Conservation (phyloP, 768 basidiomycete genomes). For the Podaxis sp. region DNA sequence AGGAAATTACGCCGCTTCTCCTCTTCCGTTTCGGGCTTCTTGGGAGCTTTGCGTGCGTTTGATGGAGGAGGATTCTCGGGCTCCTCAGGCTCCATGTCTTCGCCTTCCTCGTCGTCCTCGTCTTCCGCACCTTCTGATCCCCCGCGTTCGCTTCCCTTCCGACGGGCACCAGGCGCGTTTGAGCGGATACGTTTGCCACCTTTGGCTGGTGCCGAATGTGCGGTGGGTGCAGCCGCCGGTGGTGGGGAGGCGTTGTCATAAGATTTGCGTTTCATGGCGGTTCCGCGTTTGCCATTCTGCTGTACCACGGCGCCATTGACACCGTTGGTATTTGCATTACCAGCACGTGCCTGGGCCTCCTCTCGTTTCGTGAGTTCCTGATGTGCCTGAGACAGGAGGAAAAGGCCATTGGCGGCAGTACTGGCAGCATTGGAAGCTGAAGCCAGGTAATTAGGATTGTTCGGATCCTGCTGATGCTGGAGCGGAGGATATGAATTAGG, state of each 20-base stretch:
- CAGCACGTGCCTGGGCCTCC: constrained; percentile 70
- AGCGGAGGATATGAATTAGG: constrained; percentile 39
- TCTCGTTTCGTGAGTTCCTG: constrained; percentile 97
- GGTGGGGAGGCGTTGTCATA: constrained; percentile 45
- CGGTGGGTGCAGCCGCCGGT: constrained; percentile 26
- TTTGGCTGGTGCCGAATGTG: constrained; percentile 24
- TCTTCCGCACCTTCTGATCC: constrained; percentile 36
- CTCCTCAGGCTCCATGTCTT: constrained; percentile 40
- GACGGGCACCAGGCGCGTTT: constrained; percentile 26
- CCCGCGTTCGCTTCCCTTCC: constrained; percentile 33
- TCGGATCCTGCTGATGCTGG: constrained; percentile 44
- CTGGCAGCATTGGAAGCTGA: constrained; percentile 59
- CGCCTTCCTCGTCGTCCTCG: constrained; percentile 39
- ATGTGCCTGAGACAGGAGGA: constrained; percentile 91
- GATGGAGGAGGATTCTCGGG: constrained; percentile 27
- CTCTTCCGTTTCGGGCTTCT: constrained; percentile 95
- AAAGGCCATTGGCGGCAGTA: constrained; percentile 88
- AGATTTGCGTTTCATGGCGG: constrained; percentile 64
- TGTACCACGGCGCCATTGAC: constrained; percentile 26
- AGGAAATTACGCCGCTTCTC: constrained; percentile 97
- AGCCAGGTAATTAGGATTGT: constrained; percentile 30
- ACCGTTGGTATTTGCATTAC: constrained; percentile 33
- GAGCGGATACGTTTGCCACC: constrained; percentile 41
- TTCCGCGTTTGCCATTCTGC: constrained; percentile 49
- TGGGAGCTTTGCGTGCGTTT: constrained; percentile 30